Percentiles rank a stretch among this genome's conserved stretches.
phyloP scores from a whole-genome alignment of 768 basidiomycete species.

The Glaciozyma martinii region DNA sequence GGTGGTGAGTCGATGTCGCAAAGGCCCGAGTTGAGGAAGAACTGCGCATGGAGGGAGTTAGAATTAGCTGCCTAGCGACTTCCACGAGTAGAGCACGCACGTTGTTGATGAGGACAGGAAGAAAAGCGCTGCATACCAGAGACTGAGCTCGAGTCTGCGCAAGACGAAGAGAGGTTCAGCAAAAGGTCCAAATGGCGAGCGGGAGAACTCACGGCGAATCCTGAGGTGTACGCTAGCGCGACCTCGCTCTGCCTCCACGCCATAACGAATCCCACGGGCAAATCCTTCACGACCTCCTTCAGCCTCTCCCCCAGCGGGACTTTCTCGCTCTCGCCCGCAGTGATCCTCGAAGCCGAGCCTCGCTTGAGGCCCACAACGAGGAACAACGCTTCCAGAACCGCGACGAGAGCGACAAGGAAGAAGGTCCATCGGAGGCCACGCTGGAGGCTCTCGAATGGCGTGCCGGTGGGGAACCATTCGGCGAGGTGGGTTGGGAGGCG shows the following conservation, averaged over 20 bases:
- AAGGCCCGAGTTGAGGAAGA: not conserved
- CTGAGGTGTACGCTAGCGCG: constrained; percentile 1
- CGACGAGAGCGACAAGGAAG: constrained; percentile 4
- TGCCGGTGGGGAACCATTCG: not conserved
- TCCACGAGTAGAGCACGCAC: not conserved
- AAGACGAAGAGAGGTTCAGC: not conserved
- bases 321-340: not conserved
- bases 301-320: not conserved
- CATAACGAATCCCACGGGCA: constrained; percentile 14
- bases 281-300: not conserved
- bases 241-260: constrained; percentile 6
- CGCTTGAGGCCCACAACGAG: not conserved
- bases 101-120: constrained; percentile 16
- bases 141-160: constrained; percentile 22
- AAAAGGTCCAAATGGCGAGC: too few species aligned
- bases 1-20: not conserved
- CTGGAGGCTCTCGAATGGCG: not conserved
- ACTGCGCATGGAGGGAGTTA: constrained; percentile 10
- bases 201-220: constrained; percentile 17
- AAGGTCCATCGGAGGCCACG: constrained; percentile 3
- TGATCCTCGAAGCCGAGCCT: too few species aligned
- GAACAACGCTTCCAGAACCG: not conserved
- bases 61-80: not conserved
- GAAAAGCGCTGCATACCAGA: constrained; percentile 5
- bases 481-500: constrained; percentile 12